Conservation (phyloP, 2,329 filamentous ascomycete species). For the Colletotrichum filicis region DNA sequence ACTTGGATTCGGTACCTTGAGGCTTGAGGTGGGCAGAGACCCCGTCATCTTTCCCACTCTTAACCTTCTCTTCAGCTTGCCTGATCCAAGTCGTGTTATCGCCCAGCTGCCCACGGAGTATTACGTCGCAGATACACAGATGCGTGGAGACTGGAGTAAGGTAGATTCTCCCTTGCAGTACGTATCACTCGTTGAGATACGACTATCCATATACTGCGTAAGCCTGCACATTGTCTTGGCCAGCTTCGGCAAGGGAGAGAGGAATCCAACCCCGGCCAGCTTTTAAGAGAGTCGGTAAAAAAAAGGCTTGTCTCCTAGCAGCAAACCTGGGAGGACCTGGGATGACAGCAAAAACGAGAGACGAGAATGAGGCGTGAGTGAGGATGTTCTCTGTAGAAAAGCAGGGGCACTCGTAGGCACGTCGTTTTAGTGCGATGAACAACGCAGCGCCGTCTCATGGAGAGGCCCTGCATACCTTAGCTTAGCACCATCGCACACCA, state of each 20-base stretch:
- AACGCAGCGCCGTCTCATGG: constrained; percentile 12
- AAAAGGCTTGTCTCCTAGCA: constrained; percentile 27
- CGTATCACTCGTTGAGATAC: constrained; percentile 15
- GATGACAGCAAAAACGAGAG: not conserved
- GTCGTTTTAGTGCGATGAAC: constrained; percentile 2
- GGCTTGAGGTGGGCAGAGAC: not conserved
- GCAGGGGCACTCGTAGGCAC: not conserved
- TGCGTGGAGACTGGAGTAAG: not conserved
- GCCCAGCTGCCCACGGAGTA: not conserved
- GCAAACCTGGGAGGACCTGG: not conserved
- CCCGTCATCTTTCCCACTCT: constrained; percentile 1
- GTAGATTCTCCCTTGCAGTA: not conserved
- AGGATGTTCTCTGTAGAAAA: not conserved
- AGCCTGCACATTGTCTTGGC: not conserved
- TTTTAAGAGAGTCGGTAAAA: not conserved
- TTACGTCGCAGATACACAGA: constrained; percentile 2
- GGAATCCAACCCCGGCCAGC: not conserved
- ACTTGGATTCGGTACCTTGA: no score
- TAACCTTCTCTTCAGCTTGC: constrained; percentile 13
- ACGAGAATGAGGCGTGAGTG: not conserved
- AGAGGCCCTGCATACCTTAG: constrained; percentile 14
- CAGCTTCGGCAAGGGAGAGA: not conserved
- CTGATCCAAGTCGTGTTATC: constrained; percentile 12
- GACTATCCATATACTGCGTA: not conserved
- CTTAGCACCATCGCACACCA: not conserved